Base-by-base conservation (phyloP, 2,329 filamentous ascomycete genomes). In the Hypoxylon sp. region DNA sequence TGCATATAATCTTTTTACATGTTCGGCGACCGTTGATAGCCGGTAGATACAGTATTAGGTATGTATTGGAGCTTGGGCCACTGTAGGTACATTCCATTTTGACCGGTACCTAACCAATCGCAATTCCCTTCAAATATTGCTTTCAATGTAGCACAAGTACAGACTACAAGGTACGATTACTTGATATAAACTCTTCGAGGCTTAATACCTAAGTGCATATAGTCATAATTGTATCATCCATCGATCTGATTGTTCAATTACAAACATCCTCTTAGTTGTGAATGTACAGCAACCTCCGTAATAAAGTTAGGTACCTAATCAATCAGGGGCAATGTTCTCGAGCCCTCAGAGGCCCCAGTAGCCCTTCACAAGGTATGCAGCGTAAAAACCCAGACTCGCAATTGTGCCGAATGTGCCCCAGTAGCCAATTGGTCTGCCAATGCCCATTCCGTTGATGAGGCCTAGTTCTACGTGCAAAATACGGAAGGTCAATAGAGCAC, bases 381-480 rank as follows among this genome's bases (percentile, higher is more conserved):
- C 70, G 57, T 77, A 78, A 7, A 71, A 71, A 19, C 73, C 74
- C 53, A 78, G 53, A 21, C 67, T 68, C 3, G 60, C 55, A 63
- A 75, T 69, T 8, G 70, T 71, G 5, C 60, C 70, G 61, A 75
- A 55, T 8, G 74, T 74, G 39, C 75, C 75, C 32, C 64, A 75
- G 51, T 74, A 77, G 9, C 76, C 76, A 43, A 76, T 55, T 3
- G 72, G 73, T 16, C 75, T 64, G 0, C 76, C 76, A 3, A 66
- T 16, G 4, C 73, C 73, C 53, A 71, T 43, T 16, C 70, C 69
- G 29, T 69, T 59, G 27, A 70, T 53, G 30, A 77, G 63, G 11
- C 74, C 75, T 21, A 75, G 53, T 61, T 77, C 75, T 32, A 66
- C 70, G 50, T 78, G 75, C 9, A 73, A 27, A 46, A 77, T 61